Percentiles rank a stretch among this genome's conserved stretches.
Conservation (phyloP, 192 early-diverging fungal species). For the Umbelopsis vinacea region DNA sequence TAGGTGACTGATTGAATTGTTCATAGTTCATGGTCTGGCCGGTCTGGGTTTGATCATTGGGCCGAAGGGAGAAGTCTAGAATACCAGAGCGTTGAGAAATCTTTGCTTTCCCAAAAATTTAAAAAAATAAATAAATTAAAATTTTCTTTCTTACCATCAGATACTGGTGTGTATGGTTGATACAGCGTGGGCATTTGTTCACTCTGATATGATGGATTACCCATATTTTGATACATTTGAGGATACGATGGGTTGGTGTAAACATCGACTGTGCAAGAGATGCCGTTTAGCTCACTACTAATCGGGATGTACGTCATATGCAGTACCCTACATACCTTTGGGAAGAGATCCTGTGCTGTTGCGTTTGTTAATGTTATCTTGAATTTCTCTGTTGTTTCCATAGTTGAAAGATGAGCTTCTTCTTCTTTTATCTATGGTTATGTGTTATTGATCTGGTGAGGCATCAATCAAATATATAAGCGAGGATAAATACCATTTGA, state of each 20-base stretch:
- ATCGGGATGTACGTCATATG: too few species aligned
- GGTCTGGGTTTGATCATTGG: neutral
- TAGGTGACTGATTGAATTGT: neutral
- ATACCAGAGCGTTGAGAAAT: neutral
- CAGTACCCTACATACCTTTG: neutral
- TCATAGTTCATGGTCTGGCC: neutral
- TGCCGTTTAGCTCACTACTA: neutral
- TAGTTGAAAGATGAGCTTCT: neutral
- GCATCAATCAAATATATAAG: neutral
- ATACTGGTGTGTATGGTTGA: neutral
- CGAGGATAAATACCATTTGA: conserved; percentile 15
- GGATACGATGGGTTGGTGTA: conserved; percentile 10
- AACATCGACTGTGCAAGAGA: neutral
- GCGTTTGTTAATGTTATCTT: conserved; percentile 10
- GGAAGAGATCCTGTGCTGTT: conserved; percentile 8
- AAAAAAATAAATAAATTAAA: neutral
- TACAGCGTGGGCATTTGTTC: neutral
- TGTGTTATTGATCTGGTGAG: neutral
- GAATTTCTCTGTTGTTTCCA: neutral
- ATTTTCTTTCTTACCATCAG: neutral
- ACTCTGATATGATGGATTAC: neutral
- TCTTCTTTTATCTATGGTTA: neutral
- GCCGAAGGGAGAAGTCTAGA: neutral
- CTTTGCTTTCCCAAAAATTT: neutral
- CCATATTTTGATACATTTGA: neutral